Evolutionary conservation across 306 rosid genomes (phyloP).

Genomic region (Medicago lupulina): DNA sequence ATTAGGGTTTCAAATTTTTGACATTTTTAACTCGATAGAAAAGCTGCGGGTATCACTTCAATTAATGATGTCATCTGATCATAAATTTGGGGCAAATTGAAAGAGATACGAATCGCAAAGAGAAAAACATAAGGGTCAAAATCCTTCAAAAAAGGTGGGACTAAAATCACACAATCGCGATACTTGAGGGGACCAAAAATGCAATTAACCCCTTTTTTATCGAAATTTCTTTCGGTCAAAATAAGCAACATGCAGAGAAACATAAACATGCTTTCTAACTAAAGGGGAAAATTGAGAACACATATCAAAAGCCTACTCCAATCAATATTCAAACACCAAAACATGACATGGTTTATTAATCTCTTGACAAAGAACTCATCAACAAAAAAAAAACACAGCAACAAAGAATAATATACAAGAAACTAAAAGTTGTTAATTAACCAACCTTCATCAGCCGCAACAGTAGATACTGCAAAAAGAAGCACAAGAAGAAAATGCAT

Average conservation of each 20-base stretch:
- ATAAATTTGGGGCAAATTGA: no score
- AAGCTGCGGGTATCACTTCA: no score
- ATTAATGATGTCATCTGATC: no score
- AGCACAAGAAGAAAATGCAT: slow-evolving; percentile 58
- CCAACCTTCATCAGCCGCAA: slow-evolving; percentile 74
- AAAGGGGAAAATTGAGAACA: background rate
- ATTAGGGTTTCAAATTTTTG: no score
- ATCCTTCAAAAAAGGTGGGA: no score
- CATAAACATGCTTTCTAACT: slow-evolving; percentile 1
- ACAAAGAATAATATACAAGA: background rate
- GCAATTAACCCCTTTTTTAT: background rate
- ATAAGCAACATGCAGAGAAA: slow-evolving; percentile 3
- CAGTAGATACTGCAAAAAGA: slow-evolving; percentile 48
- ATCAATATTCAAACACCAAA: background rate
- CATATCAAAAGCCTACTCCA: background rate
- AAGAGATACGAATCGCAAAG: no score
- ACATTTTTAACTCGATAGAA: no score
- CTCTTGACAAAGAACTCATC: slow-evolving; percentile 2
- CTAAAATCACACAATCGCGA: no score
- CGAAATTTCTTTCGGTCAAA: slow-evolving; percentile 9
- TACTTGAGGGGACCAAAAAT: no score
- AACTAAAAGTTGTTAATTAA: background rate
- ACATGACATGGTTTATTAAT: background rate
- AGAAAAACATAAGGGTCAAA: no score
- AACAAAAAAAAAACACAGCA: background rate